Conservation (phyloP, 805 yeast genomes). For the Yamadazyma nakazawae region DNA sequence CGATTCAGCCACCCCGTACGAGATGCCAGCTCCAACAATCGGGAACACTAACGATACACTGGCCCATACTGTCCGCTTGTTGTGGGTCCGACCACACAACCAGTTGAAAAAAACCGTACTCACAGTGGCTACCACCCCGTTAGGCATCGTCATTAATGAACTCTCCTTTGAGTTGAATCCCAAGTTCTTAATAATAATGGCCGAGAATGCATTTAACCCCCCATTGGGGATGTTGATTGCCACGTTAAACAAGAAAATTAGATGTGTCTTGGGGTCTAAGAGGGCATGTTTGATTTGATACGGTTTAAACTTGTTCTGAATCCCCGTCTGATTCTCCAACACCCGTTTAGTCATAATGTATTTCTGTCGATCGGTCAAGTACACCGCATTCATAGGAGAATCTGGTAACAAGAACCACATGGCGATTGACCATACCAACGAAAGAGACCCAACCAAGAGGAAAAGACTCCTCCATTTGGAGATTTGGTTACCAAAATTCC, state of each 20-base stretch:
- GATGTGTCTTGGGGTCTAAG: slow-evolving; percentile 18
- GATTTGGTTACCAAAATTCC: slow-evolving; percentile 15
- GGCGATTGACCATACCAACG: slow-evolving; percentile 19
- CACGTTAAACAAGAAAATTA: slow-evolving; percentile 22
- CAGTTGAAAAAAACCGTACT: slow-evolving; percentile 28
- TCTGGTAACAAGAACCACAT: slow-evolving; percentile 20
- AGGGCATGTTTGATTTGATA: slow-evolving; percentile 19
- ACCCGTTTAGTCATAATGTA: slow-evolving; percentile 15
- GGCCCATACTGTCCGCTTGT: slow-evolving; percentile 13
- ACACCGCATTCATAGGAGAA: slow-evolving; percentile 18
- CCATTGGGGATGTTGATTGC: slow-evolving; percentile 30
- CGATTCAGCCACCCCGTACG: slow-evolving; percentile 16
- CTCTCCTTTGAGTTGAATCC: slow-evolving; percentile 21
- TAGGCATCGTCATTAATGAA: slow-evolving; percentile 24
- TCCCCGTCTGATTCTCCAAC: slow-evolving; percentile 16
- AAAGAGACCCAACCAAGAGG: slow-evolving; percentile 22
- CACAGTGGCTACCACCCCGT: slow-evolving; percentile 29
- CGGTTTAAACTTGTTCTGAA: slow-evolving; percentile 18
- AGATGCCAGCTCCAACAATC: slow-evolving; percentile 20
- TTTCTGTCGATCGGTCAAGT: slow-evolving; percentile 17
- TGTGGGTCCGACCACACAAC: slow-evolving; percentile 25
- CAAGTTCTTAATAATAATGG: slow-evolving; percentile 26
- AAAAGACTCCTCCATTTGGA: slow-evolving; percentile 22
- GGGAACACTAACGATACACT: slow-evolving; percentile 14
- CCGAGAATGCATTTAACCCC: slow-evolving; percentile 27